A percentile compares a stretch with the other conserved stretches of the same genome.
phyloP scores from a whole-genome alignment of 371 early-diverging fungal genomes.

The Funneliformis caledonium region DNA sequence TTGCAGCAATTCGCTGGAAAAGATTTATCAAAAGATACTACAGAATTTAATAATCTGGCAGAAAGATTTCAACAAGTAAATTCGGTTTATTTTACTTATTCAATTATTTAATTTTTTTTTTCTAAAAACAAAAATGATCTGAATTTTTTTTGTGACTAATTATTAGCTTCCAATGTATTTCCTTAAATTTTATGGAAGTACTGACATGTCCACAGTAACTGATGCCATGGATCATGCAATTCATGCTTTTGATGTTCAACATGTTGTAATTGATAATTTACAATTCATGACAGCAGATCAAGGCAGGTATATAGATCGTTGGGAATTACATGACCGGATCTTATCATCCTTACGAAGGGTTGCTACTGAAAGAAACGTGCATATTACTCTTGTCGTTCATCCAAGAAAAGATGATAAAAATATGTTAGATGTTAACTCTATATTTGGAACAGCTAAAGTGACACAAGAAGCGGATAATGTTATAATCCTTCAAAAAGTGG shows the following conservation, averaged over 20 bases:
- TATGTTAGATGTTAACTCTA: slow-evolving; percentile 68
- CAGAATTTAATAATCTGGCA: slow-evolving; percentile 61
- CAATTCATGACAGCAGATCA: slow-evolving; percentile 84
- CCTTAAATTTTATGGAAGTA: slow-evolving; percentile 78
- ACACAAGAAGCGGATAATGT: slow-evolving; percentile 88
- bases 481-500: slow-evolving; percentile 64
- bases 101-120: background rate
- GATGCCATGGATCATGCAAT: slow-evolving; percentile 77
- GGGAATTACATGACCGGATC: slow-evolving; percentile 76
- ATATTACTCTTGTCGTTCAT: slow-evolving; percentile 80
- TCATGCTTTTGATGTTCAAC: slow-evolving; percentile 72
- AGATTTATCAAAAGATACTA: slow-evolving; percentile 54
- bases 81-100: background rate
- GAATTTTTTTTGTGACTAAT: background rate
- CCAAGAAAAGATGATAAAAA: slow-evolving; percentile 68
- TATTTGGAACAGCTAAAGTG: slow-evolving; percentile 81
- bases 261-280: slow-evolving; percentile 77
- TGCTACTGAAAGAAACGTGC: slow-evolving; percentile 76
- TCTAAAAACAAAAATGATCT: background rate
- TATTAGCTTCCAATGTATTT: slow-evolving; percentile 73
- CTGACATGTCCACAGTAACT: slow-evolving; percentile 66
- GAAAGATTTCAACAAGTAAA: slow-evolving; percentile 67
- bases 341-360: slow-evolving; percentile 69
- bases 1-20: slow-evolving; percentile 69
- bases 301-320: slow-evolving; percentile 64